phyloP scores from a whole-genome alignment of 169 alveolate species.

The Amoebophrya sp. region DNA sequence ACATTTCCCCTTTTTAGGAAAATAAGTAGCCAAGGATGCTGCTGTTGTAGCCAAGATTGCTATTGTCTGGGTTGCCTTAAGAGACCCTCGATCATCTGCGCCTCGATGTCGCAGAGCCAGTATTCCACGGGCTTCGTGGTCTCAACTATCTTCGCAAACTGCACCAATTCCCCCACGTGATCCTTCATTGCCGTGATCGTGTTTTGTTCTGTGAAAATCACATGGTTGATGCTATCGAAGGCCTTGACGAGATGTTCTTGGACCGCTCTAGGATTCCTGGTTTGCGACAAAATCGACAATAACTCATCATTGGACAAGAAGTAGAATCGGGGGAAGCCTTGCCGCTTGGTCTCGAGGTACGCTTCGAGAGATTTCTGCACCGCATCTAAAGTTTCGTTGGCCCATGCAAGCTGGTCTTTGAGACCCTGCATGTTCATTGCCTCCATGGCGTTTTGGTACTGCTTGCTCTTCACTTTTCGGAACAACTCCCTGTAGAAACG shows the following conservation, averaged over 20 bases:
- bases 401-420: constrained; percentile 38
- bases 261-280: constrained; percentile 71
- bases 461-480: constrained; percentile 59
- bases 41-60: no score
- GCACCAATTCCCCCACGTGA: constrained; percentile 78
- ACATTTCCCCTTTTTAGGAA: no score
- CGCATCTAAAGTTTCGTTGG: constrained; percentile 72
- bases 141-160: constrained; percentile 60
- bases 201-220: constrained; percentile 58
- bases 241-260: constrained; percentile 79
- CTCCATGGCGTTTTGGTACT: constrained; percentile 38
- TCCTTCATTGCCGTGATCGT: constrained; percentile 70
- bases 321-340: constrained; percentile 76
- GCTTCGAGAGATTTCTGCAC: constrained; percentile 77
- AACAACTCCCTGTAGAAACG: constrained; percentile 77
- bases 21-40: no score
- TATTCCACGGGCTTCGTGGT: constrained; percentile 82
- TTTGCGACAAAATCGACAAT: constrained; percentile 75
- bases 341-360: constrained; percentile 64
- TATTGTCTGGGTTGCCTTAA: constrained; percentile 64
- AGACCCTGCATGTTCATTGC: constrained; percentile 40
- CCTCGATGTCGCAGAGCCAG: constrained; percentile 81
- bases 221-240: constrained; percentile 77
- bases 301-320: constrained; percentile 83
- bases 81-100: constrained; percentile 70